Conservation (phyloP, 345 rosid genomes). For the Fremontodendron californicum region DNA sequence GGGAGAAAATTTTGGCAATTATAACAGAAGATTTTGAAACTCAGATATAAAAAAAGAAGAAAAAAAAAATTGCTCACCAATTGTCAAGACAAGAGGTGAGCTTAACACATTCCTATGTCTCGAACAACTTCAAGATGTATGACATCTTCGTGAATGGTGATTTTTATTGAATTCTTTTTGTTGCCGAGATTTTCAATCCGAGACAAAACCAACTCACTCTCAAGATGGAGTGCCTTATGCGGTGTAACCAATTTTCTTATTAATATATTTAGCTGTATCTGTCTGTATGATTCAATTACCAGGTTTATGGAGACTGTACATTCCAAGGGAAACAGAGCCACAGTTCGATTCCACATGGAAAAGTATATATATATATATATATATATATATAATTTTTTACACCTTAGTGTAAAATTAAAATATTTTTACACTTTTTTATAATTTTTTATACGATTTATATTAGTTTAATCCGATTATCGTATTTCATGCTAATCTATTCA, state of each 20-base stretch:
- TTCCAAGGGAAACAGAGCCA: not conserved
- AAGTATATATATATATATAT: not conserved
- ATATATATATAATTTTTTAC: too few relatives aligned
- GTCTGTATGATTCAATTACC: not conserved
- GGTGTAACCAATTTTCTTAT: not conserved
- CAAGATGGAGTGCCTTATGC: not conserved
- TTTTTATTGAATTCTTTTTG: not conserved
- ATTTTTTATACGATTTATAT: too few relatives aligned
- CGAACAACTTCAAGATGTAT: not conserved
- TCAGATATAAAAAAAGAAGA: too few relatives aligned
- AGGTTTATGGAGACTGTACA: not conserved
- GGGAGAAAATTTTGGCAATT: too few relatives aligned
- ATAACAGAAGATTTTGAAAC: too few relatives aligned
- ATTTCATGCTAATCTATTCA: too few relatives aligned
- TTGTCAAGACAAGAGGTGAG: too few relatives aligned
- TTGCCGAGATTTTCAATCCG: not conserved
- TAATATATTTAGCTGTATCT: not conserved
- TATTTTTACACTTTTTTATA: too few relatives aligned
- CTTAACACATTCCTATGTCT: not conserved
- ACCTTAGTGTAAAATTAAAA: too few relatives aligned
- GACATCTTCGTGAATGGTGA: not conserved
- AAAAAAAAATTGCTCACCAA: too few relatives aligned
- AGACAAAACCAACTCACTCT: not conserved
- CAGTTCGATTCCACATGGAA: not conserved
- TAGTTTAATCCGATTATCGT: too few relatives aligned